Percentiles rank a stretch among this genome's conserved stretches.
These are phyloP conservation scores for Bryum argenteum DNA, from an alignment of 225 moss, liverwort and hornwort genomes.

Conservation along the genomic window DNA sequence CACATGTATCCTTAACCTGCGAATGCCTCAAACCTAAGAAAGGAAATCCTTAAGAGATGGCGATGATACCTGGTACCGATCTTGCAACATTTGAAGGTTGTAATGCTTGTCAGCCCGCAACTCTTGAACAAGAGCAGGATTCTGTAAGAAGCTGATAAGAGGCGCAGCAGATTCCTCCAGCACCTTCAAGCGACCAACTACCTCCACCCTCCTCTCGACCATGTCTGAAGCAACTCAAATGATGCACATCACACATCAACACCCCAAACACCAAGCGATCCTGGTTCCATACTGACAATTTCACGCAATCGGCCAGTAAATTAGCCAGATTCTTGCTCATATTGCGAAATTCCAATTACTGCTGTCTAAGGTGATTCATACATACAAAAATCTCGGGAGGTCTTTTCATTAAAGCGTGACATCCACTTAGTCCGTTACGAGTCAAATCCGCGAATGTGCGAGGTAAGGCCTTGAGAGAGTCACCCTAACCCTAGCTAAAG, in stretches of 20 bases:
- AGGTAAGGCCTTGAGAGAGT: background rate
- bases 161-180: conserved; percentile 97
- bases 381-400: no score
- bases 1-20: no score
- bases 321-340: background rate
- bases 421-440: background rate
- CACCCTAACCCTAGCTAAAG: background rate
- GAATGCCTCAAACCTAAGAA: background rate
- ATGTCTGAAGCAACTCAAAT: conserved; percentile 64
- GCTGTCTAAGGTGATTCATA: no score
- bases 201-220: conserved; percentile 97
- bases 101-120: conserved; percentile 96
- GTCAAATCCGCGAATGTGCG: background rate
- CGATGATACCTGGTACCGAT: conserved; percentile 77
- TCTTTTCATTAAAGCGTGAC: no score
- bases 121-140: conserved; percentile 92
- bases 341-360: no score
- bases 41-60: background rate
- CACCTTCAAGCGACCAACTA: conserved; percentile 91
- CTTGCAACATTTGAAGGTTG: conserved; percentile 98
- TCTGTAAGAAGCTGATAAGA: conserved; percentile 94
- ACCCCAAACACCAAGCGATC: background rate
- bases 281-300: no score
- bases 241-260: conserved; percentile 6
- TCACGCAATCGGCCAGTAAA: no score